A percentile compares a stretch with the other conserved stretches of the same genome.
phyloP scores from a whole-genome alignment of 2,329 filamentous ascomycete species.

The Ophiostoma populinum region DNA sequence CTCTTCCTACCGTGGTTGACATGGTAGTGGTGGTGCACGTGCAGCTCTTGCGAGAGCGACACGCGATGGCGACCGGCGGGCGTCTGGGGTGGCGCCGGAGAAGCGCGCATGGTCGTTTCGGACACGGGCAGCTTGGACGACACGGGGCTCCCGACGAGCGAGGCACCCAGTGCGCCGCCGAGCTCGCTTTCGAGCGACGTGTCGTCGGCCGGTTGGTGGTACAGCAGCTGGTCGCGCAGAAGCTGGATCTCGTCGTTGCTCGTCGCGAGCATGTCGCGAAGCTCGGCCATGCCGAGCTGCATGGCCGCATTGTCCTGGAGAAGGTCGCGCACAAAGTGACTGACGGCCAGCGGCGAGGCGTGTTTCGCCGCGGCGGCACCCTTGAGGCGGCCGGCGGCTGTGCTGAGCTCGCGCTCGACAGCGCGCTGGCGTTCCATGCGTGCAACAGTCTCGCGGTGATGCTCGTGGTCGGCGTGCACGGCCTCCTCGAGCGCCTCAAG shows the following conservation, averaged over 20 bases:
- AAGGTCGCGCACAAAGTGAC: constrained; percentile 89
- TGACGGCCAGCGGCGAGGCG: constrained; percentile 48
- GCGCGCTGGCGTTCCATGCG: constrained; percentile 71
- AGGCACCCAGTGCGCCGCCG: constrained; percentile 44
- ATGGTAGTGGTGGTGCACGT: constrained; percentile 92
- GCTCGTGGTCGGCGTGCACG: constrained; percentile 59
- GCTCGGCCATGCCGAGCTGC: constrained; percentile 78
- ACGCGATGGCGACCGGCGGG: constrained; percentile 13
- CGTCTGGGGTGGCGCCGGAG: constrained; percentile 5
- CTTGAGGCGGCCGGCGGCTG: constrained; percentile 64
- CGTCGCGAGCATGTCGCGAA: constrained; percentile 75
- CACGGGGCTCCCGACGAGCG: constrained; percentile 30
- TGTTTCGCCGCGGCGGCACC: constrained; percentile 60
- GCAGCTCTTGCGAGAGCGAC: constrained; percentile 53
- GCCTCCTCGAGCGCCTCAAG: constrained; percentile 79
- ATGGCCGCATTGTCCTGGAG: constrained; percentile 89
- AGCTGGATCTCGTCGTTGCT: constrained; percentile 90
- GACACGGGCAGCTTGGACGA: not conserved
- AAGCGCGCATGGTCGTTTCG: not conserved
- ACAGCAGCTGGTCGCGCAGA: constrained; percentile 62
- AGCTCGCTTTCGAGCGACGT: constrained; percentile 19
- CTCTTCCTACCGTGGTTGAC: constrained; percentile 32
- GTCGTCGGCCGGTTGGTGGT: constrained; percentile 49
- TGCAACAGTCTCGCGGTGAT: constrained; percentile 62
- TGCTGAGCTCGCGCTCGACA: constrained; percentile 67